Evolutionary conservation across 495 filamentous ascomycete genomes (phyloP), one percentile per base, ranked within the genome.

Genomic region (Apodospora peruviana): DNA sequence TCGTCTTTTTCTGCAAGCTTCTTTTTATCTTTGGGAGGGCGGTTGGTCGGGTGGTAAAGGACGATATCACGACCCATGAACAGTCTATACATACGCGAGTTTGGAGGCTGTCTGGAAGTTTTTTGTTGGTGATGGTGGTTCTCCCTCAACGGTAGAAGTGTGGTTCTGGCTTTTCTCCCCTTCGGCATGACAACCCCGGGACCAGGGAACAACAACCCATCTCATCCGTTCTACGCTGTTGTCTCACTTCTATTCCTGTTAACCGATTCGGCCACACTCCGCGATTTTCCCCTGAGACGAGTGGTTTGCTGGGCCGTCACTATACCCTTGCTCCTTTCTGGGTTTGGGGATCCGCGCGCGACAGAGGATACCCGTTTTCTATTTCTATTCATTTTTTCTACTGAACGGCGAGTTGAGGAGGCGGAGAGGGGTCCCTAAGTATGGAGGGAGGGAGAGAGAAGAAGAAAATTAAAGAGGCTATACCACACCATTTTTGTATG

Each of bases 11-110:
- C 41, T 54, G 25, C 22, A 25, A 25, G 34, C n/a, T n/a, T n/a
- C n/a, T n/a, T n/a, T n/a, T n/a, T n/a, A n/a, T 45, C 40, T 40
- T 51, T 48, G 41, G 20, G 18, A n/a, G 45, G 24, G 34, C 40
- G 44, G 43, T 40, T 39, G 50, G 45, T 36, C n/a, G n/a, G n/a
- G n/a, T n/a, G n/a, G n/a, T n/a, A n/a, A 17, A 36, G 42, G 34
- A 60, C 40, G 53, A 57, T 36, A 45, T 52, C 50, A 56, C 51
- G 53, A 57, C 25, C 57, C 22, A 54, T 42, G 57, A 50, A 39
- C 12, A 34, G 45, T 44, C 46, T 51, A 41, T 36, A 52, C 49
- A 43, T 24, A 22, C n/a, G n/a, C n/a, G n/a, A n/a, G n/a, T n/a
- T n/a, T n/a, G n/a, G n/a, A n/a, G n/a, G n/a, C n/a, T n/a, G n/a